phyloP scores from a whole-genome alignment of 2,329 filamentous ascomycete genomes.

The Epichloe sp. region DNA sequence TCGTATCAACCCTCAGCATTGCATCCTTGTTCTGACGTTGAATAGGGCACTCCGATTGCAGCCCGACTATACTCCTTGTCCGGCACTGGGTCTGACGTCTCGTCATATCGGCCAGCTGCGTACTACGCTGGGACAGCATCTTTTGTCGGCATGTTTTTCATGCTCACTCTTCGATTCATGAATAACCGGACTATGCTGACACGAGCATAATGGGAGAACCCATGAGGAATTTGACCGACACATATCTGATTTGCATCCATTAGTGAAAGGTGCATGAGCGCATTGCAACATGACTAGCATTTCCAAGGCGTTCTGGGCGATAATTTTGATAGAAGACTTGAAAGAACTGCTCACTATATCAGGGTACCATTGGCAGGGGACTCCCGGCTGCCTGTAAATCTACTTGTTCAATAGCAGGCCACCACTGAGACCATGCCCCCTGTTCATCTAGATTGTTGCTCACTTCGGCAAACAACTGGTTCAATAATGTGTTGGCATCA shows the following conservation, averaged over 20 bases:
- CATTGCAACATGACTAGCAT: background rate
- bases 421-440: slow-evolving; percentile 16
- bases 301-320: background rate
- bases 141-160: slow-evolving; percentile 9
- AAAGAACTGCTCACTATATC: background rate
- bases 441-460: slow-evolving; percentile 16
- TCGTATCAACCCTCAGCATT: background rate
- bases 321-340: background rate
- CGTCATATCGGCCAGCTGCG: slow-evolving; percentile 13
- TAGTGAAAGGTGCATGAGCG: background rate
- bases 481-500: slow-evolving; percentile 12
- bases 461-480: slow-evolving; percentile 13
- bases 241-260: too few relatives aligned
- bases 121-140: slow-evolving; percentile 17
- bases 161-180: slow-evolving; percentile 6
- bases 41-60: slow-evolving; percentile 15
- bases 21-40: background rate
- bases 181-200: slow-evolving; percentile 1
- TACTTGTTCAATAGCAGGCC: slow-evolving; percentile 12
- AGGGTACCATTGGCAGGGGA: background rate
- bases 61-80: slow-evolving; percentile 14
- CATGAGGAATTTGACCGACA: too few relatives aligned
- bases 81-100: slow-evolving; percentile 7
- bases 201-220: slow-evolving; percentile 1
- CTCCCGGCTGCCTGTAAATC: slow-evolving; percentile 4